Base-by-base conservation (phyloP, 331 rosid species). In the Cucumis variabilis region DNA sequence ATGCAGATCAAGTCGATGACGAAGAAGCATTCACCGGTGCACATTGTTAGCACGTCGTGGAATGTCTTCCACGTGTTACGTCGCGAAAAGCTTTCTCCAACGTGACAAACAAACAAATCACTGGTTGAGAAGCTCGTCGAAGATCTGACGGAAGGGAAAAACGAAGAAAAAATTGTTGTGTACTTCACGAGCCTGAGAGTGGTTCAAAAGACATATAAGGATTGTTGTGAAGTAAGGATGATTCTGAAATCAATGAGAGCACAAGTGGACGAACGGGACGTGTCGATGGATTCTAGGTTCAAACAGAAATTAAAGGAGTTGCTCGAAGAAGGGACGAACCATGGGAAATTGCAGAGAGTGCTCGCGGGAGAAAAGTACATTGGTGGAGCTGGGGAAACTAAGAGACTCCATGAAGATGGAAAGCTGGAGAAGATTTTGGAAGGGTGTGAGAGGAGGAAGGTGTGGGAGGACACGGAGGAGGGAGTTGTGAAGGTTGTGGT, bases 371-470 rank as follows among this genome's bases (percentile, higher is more conserved):
- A 86, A 48, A 93, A 82, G 72, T 93, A 85, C 91, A 87, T 94
- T 87, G 99, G 99, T 67, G 98, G 98, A 76, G 96, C 92, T n/a
- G 96, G 95, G 51, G 98, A 95, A n/a, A 95, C 95, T 77, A 89
- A 94, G 83, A 88, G 82, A 84, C 21, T 95, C 11, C 93, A 95
- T 71, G 99, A 97, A 77, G 98, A 94, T 15, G 98, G 98, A 30
- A 88, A 89, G 86, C 98, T 97, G 11, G 98, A 95, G 87, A 95
- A 93, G 85, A 24, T 93, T 90, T 75, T 97, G 48, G 92, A 90
- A n/a, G 77, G 85, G 16, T 93, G 96, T 72, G 94, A 93, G 78
- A 93, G 7, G 75, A 11, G 66, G 86, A 70, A 16, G 89, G 91
- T 6, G 85, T 48, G 0, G 83, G 63, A 0, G 83, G 20, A 13